Evolutionary conservation across 176 grass and related monocot species (phyloP).

Genomic region (Avena sativa): DNA sequence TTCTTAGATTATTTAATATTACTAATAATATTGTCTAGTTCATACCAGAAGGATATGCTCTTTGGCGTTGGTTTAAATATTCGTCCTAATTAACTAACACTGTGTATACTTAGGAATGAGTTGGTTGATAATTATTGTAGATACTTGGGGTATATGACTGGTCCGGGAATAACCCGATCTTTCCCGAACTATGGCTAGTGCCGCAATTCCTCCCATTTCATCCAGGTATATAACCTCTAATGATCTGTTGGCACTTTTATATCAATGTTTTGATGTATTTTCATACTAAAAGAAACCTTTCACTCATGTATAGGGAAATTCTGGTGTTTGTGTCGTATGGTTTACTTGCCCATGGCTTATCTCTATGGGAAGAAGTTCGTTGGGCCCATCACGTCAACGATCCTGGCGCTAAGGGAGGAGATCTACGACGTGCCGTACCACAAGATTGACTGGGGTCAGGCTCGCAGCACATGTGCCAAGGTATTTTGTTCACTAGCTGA

Average conservation of each 20-base stretch:
- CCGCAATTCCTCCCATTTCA: constrained; percentile 51
- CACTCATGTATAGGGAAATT: constrained; percentile 49
- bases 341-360: constrained; percentile 78
- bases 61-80: no score
- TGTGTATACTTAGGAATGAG: background rate
- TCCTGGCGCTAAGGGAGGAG: constrained; percentile 54
- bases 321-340: constrained; percentile 70
- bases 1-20: no score
- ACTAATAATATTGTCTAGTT: no score
- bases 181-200: constrained; percentile 53
- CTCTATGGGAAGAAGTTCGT: constrained; percentile 73
- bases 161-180: constrained; percentile 58
- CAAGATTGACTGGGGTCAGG: constrained; percentile 56
- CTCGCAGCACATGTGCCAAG: constrained; percentile 69
- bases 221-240: constrained; percentile 37
- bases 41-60: no score
- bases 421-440: constrained; percentile 36
- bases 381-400: constrained; percentile 51
- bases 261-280: no score
- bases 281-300: no score
- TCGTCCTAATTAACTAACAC: no score
- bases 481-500: constrained; percentile 13
- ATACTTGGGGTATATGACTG: constrained; percentile 64
- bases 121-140: constrained; percentile 9
- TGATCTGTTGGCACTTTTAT: no score